phyloP scores from a whole-genome alignment of 2,329 filamentous ascomycete species.

The Dothistroma pini region DNA sequence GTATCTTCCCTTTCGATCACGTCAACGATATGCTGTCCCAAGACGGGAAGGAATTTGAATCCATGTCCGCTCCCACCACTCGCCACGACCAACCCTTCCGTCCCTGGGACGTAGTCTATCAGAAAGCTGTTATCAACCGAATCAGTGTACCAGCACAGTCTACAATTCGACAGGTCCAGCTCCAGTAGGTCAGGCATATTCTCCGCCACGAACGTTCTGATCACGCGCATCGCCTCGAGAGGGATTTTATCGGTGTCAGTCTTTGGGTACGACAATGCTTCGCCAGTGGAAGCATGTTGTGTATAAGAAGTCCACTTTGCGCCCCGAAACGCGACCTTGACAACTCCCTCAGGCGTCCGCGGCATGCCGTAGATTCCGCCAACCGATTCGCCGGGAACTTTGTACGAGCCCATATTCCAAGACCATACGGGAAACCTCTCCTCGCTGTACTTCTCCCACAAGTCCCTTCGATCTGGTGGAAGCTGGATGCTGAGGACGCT shows the following conservation, averaged over 20 bases:
- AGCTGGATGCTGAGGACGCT: conserved; percentile 46
- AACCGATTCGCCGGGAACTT: background rate
- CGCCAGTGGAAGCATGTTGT: conserved; percentile 1
- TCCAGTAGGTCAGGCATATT: conserved; percentile 41
- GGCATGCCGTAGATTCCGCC: conserved; percentile 28
- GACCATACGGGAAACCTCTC: conserved; percentile 47
- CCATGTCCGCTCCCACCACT: conserved; percentile 33
- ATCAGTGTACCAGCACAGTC: conserved; percentile 54
- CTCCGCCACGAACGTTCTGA: conserved; percentile 33
- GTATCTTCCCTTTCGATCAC: conserved; percentile 22
- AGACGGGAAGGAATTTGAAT: conserved; percentile 34
- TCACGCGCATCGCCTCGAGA: conserved; percentile 25
- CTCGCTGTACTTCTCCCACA: conserved; percentile 43
- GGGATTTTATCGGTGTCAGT: conserved; percentile 23
- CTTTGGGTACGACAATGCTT: conserved; percentile 22
- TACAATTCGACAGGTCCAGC: conserved; percentile 41
- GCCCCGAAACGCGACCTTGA: conserved; percentile 29
- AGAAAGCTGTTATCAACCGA: conserved; percentile 34
- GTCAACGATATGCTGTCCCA: conserved; percentile 31
- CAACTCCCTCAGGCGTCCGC: conserved; percentile 22
- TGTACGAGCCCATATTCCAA: conserved; percentile 23
- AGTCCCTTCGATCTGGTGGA: conserved; percentile 35
- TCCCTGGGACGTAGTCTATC: conserved; percentile 27
- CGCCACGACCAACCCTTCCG: conserved; percentile 27
- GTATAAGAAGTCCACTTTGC: conserved; percentile 29